Percentiles rank a stretch among this genome's conserved stretches.
These are phyloP conservation scores for Geotrichum europaeum DNA, from an alignment of 1,139 yeast genomes.

Conservation along the genomic window DNA sequence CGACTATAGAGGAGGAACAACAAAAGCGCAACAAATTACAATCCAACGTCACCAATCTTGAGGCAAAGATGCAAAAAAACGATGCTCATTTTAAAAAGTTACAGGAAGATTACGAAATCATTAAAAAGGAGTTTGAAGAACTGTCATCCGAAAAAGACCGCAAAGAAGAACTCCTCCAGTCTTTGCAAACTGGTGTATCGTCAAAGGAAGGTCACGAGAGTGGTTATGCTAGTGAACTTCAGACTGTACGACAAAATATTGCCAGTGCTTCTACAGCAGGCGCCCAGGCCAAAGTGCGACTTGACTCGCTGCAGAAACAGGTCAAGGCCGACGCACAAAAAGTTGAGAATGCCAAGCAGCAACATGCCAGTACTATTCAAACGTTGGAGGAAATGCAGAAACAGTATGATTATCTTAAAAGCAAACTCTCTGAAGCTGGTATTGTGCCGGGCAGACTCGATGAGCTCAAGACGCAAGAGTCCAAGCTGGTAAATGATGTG, in stretches of 20 bases:
- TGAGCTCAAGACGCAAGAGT: slow-evolving; percentile 41
- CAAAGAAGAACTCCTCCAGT: slow-evolving; percentile 75
- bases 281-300: slow-evolving; percentile 56
- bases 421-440: slow-evolving; percentile 49
- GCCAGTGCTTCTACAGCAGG: slow-evolving; percentile 52
- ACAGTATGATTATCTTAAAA: slow-evolving; percentile 40
- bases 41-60: slow-evolving; percentile 25
- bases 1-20: slow-evolving; percentile 11
- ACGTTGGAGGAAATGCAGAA: slow-evolving; percentile 44
- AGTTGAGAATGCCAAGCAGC: slow-evolving; percentile 49
- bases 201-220: slow-evolving; percentile 74
- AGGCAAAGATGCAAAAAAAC: slow-evolving; percentile 22
- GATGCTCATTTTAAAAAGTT: slow-evolving; percentile 29
- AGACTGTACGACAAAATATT: slow-evolving; percentile 54
- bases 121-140: slow-evolving; percentile 42
- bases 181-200: slow-evolving; percentile 86
- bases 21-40: slow-evolving; percentile 25
- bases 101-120: slow-evolving; percentile 40
- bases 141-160: slow-evolving; percentile 48
- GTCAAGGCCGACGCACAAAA: slow-evolving; percentile 49
- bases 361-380: slow-evolving; percentile 41
- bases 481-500: slow-evolving; percentile 32
- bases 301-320: slow-evolving; percentile 52
- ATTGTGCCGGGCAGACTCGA: slow-evolving; percentile 49
- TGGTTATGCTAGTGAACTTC: slow-evolving; percentile 73